Evolutionary conservation across 768 basidiomycete genomes (phyloP).

Genomic region (Boletellus ananiceps): DNA sequence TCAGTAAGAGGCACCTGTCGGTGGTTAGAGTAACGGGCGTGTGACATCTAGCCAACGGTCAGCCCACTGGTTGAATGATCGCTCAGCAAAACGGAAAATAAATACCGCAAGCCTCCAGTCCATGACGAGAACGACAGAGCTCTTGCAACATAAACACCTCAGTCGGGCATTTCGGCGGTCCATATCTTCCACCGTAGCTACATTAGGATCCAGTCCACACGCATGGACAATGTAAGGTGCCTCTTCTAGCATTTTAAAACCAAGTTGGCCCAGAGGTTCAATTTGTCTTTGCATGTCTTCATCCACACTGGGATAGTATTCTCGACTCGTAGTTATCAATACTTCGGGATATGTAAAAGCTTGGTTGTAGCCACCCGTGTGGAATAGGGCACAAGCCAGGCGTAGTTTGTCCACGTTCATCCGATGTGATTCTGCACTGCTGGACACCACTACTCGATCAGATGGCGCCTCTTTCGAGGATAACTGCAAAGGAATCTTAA

Average conservation of each 20-base stretch:
- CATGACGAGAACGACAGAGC: not conserved
- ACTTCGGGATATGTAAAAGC: not conserved
- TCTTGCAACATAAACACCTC: not conserved
- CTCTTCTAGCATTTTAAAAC: not conserved
- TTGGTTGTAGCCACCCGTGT: not conserved
- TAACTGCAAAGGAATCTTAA: not conserved
- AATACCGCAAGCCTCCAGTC: conserved; percentile 4
- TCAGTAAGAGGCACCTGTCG: not conserved
- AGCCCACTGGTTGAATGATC: no score
- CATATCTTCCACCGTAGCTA: conserved; percentile 11
- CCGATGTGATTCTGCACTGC: not conserved
- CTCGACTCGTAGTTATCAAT: not conserved
- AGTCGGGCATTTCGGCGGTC: conserved; percentile 5
- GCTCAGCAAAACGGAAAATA: no score
- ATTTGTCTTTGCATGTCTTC: no score
- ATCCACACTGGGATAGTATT: not conserved
- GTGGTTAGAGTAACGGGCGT: no score
- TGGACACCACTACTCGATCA: not conserved
- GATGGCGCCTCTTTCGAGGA: not conserved
- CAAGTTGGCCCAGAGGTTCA: not conserved
- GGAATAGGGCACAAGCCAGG: conserved; percentile 9
- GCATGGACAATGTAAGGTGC: conserved; percentile 2
- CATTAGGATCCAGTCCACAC: conserved; percentile 5
- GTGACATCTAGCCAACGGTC: no score
- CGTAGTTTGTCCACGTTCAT: not conserved